Percentiles rank a stretch among this genome's conserved stretches.
Evolutionary conservation across 257 asterid species (phyloP).

Genomic region (Primulina eburnea): DNA sequence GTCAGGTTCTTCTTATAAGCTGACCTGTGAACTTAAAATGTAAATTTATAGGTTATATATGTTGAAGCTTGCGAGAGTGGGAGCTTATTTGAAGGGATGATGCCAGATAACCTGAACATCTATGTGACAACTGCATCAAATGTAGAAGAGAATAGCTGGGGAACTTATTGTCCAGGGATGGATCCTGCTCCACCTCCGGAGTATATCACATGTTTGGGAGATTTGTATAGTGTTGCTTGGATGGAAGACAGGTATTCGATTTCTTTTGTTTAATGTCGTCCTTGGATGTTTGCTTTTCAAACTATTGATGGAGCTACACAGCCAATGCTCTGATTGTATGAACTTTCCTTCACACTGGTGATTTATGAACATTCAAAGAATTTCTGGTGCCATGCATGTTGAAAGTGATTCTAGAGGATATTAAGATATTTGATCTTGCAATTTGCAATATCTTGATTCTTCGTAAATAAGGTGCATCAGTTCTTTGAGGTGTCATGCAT

Average conservation of each 20-base stretch:
- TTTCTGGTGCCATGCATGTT: neutral
- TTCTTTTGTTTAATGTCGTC: neutral
- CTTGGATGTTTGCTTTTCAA: neutral
- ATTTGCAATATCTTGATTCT: neutral
- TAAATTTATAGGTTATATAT: conserved; percentile 54
- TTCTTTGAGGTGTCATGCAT: too few species aligned
- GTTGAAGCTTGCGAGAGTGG: conserved; percentile 94
- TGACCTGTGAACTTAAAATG: neutral
- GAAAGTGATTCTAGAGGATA: neutral
- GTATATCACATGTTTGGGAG: conserved; percentile 79
- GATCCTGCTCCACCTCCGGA: conserved; percentile 67
- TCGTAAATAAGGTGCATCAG: neutral
- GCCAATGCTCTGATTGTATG: neutral
- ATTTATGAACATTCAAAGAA: neutral
- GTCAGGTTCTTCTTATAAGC: neutral
- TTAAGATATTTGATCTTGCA: too few species aligned
- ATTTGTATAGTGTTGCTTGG: conserved; percentile 92
- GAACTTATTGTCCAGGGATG: conserved; percentile 76
- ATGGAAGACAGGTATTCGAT: conserved; percentile 84
- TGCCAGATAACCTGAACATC: conserved; percentile 69
- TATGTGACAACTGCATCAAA: conserved; percentile 85
- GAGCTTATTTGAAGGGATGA: conserved; percentile 76
- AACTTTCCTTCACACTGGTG: neutral
- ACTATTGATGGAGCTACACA: neutral
- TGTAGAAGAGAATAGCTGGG: conserved; percentile 91